Evolutionary conservation across 257 asterid species (phyloP).

Genomic region (Leptodermis oblonga): DNA sequence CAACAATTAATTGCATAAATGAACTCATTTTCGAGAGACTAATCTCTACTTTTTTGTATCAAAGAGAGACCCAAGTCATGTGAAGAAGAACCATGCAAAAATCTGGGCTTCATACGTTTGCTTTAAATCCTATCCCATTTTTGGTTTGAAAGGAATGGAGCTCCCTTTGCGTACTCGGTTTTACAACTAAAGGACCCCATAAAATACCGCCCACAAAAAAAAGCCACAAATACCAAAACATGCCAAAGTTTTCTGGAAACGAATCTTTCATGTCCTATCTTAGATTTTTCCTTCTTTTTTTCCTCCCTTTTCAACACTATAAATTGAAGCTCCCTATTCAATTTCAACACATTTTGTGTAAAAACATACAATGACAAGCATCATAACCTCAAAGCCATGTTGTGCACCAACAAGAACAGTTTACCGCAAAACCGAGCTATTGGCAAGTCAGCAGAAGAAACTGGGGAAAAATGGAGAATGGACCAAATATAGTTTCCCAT

Average conservation of each 20-base stretch:
- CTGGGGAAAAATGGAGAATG: not conserved
- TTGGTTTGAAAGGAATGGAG: too few relatives aligned
- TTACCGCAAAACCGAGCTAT: slow-evolving; percentile 4
- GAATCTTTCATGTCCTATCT: slow-evolving; percentile 15
- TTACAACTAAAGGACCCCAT: slow-evolving; percentile 15
- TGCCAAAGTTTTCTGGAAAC: not conserved
- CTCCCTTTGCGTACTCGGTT: too few relatives aligned
- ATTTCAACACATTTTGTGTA: not conserved
- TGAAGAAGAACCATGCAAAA: too few relatives aligned
- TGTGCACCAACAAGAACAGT: slow-evolving; percentile 7
- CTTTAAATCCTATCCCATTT: too few relatives aligned
- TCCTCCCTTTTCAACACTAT: not conserved
- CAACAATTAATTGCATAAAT: too few relatives aligned
- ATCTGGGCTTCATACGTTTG: too few relatives aligned
- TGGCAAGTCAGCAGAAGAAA: slow-evolving; percentile 11
- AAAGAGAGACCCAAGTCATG: too few relatives aligned
- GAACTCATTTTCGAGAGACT: too few relatives aligned
- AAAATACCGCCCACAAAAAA: slow-evolving; percentile 21
- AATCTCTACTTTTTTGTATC: too few relatives aligned
- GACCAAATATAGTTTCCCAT: not conserved
- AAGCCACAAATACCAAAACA: not conserved
- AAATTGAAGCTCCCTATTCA: not conserved
- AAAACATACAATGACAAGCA: slow-evolving; percentile 20
- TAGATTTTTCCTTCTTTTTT: not conserved
- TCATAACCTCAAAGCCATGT: slow-evolving; percentile 19